Conservation (phyloP, 441 rosid species). For the Theobroma grandiflorum region DNA sequence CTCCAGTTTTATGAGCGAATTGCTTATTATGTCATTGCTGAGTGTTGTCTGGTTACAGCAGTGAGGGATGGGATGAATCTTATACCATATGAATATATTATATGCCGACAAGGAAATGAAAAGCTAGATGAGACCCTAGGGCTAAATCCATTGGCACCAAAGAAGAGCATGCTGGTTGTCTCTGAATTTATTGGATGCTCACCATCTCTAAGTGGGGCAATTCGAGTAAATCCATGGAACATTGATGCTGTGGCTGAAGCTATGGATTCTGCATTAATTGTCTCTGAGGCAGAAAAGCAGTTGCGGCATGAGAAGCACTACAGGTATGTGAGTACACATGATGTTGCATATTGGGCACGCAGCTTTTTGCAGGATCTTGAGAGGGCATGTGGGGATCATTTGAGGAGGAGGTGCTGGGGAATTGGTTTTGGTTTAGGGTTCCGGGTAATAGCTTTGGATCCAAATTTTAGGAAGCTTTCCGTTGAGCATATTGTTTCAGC, state of each 20-base stretch:
- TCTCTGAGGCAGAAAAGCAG: constrained; percentile 75
- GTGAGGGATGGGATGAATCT: constrained; percentile 96
- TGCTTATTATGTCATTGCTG: constrained; percentile 86
- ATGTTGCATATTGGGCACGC: constrained; percentile 89
- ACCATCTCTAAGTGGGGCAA: constrained; percentile 86
- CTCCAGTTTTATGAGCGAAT: constrained; percentile 87
- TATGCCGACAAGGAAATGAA: constrained; percentile 81
- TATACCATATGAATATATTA: constrained; percentile 84
- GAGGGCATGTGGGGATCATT: constrained; percentile 82
- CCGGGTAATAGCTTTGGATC: constrained; percentile 85
- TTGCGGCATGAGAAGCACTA: constrained; percentile 91
- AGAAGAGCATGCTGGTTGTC: constrained; percentile 89
- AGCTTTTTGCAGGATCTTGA: constrained; percentile 94
- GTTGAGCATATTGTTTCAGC: constrained; percentile 86
- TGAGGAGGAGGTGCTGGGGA: constrained; percentile 86
- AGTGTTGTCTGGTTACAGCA: constrained; percentile 90
- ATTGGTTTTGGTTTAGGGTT: constrained; percentile 91
- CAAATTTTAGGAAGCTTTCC: constrained; percentile 83
- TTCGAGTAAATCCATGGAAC: constrained; percentile 93
- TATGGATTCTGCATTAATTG: constrained; percentile 68
- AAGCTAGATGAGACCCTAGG: constrained; percentile 62
- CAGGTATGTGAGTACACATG: constrained; percentile 86
- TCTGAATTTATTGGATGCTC: constrained; percentile 95
- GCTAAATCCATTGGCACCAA: constrained; percentile 44
- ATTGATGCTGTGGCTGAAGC: constrained; percentile 87